These are phyloP conservation scores for Agrocybe pediades DNA, from an alignment of 768 basidiomycete species.

Conservation along the genomic window DNA sequence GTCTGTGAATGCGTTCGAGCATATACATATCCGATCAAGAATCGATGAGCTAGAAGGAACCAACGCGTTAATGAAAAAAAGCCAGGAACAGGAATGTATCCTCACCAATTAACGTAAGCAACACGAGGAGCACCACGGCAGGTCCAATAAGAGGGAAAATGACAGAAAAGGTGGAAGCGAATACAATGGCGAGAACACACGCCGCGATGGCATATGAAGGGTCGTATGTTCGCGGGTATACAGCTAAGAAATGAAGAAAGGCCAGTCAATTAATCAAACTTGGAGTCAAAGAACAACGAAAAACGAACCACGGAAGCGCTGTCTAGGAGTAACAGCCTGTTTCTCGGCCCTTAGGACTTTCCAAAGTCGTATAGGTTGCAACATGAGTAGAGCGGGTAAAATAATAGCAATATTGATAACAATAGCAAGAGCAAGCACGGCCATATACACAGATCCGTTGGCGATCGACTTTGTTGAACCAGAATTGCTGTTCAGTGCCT, in stretches of 20 bases:
- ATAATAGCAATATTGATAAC: conserved; percentile 68
- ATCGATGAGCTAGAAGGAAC: conserved; percentile 67
- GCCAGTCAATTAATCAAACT: conserved; percentile 3
- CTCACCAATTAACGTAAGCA: conserved; percentile 68
- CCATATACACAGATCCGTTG: conserved; percentile 74
- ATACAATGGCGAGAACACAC: conserved; percentile 67
- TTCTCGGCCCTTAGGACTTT: conserved; percentile 54
- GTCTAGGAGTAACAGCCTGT: conserved; percentile 71
- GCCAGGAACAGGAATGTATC: conserved; percentile 6
- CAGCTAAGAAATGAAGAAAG: conserved; percentile 44
- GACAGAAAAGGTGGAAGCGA: conserved; percentile 72
- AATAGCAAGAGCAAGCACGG: conserved; percentile 56
- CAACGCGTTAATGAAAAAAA: not conserved
- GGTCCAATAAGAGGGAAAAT: conserved; percentile 80
- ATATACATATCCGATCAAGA: conserved; percentile 77
- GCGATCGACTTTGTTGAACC: conserved; percentile 51
- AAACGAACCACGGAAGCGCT: conserved; percentile 72
- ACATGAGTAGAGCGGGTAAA: conserved; percentile 66
- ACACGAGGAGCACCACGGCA: conserved; percentile 63
- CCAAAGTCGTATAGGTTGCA: conserved; percentile 72
- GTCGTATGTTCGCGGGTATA: conserved; percentile 73
- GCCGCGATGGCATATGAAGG: conserved; percentile 68
- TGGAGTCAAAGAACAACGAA: conserved; percentile 4
- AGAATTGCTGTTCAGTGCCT: conserved; percentile 48
- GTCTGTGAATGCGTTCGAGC: conserved; percentile 74